Evolutionary conservation across 768 basidiomycete genomes (phyloP).

Genomic region (Boletus eberwhitei): DNA sequence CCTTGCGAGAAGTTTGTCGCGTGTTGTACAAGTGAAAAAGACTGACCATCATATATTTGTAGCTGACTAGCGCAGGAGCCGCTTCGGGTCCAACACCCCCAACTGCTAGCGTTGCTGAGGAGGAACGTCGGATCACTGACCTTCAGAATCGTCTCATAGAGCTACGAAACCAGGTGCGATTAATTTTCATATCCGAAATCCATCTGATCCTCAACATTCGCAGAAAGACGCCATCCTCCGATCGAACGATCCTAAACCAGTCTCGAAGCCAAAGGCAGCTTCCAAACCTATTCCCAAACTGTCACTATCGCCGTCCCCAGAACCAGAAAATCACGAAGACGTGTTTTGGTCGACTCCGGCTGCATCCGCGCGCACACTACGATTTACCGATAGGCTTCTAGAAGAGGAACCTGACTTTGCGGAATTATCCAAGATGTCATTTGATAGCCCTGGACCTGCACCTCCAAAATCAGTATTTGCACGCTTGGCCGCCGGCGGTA

Average conservation of each 20-base stretch:
- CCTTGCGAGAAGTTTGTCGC: slow-evolving; percentile 39
- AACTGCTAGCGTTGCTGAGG: slow-evolving; percentile 33
- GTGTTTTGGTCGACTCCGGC: slow-evolving; percentile 63
- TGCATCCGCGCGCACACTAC: slow-evolving; percentile 51
- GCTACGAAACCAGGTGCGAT: slow-evolving; percentile 37
- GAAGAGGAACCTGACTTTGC: slow-evolving; percentile 62
- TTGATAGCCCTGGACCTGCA: slow-evolving; percentile 42
- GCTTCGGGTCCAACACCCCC: slow-evolving; percentile 22
- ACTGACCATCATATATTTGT: not conserved
- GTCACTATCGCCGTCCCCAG: slow-evolving; percentile 18
- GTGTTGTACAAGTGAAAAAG: slow-evolving; percentile 1
- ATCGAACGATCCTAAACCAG: slow-evolving; percentile 16
- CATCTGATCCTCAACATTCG: not conserved
- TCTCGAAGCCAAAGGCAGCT: slow-evolving; percentile 7
- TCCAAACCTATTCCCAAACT: slow-evolving; percentile 13
- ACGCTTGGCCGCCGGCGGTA: slow-evolving; percentile 15
- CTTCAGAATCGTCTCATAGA: slow-evolving; percentile 42
- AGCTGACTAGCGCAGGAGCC: slow-evolving; percentile 17
- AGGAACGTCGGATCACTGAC: slow-evolving; percentile 42
- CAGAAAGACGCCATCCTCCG: slow-evolving; percentile 31
- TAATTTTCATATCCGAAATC: not conserved
- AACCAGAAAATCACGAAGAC: slow-evolving; percentile 45
- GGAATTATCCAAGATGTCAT: slow-evolving; percentile 45
- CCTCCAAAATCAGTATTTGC: slow-evolving; percentile 31
- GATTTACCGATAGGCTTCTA: slow-evolving; percentile 59